Base-by-base conservation (phyloP, 1,284 basidiomycete species). In the Coriolopsis trogii region DNA sequence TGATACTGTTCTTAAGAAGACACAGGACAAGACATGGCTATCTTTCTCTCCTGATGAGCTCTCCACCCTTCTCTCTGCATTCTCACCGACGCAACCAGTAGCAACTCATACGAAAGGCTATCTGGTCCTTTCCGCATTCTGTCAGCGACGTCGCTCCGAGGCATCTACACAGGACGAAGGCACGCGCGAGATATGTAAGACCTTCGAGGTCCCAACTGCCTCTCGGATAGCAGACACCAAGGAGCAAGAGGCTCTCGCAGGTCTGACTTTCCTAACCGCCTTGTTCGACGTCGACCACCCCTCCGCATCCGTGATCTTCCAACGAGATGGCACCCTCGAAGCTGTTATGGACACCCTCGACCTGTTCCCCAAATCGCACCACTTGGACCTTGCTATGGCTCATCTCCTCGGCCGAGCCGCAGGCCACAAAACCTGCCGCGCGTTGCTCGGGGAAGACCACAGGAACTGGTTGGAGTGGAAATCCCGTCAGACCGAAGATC, bases 271-370 rank as follows among this genome's bases (percentile, higher is more conserved):
- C 63, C 73, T 92, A 39, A 73, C 78, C 12, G 87, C 87, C 0
- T 70, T 93, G 23, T 89, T 92, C 62, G 88, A 91, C 65, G 82
- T 92, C 30, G 88, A 91, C 60, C 80, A 83, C 68, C 70, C 77
- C 45, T 72, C 82, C 3, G 89, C 85, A 12, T 74, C 84, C 10
- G 62, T 75, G 20, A 80, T 91, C 37, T 83, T 92, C 51, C 66
- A 71, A 21, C 74, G 78, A 53, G 85, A 89, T 57, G 83, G 80
- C 3, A 68, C 85, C 15, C 62, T 86, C 20, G 82, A 88, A 37
- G 75, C 79, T 25, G 68, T 89, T 42, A 76, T 81, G 66, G 87
- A 89, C 60, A 74, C 77, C 9, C 73, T 85, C 18, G 89, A 92
- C 50, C 68, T 87, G n/a, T 75, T 74, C 38, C 73, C 82, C 1